A percentile compares a stretch with the other conserved stretches of the same genome.
Conservation (phyloP, 768 basidiomycete genomes). For the Saitozyma podzolica region DNA sequence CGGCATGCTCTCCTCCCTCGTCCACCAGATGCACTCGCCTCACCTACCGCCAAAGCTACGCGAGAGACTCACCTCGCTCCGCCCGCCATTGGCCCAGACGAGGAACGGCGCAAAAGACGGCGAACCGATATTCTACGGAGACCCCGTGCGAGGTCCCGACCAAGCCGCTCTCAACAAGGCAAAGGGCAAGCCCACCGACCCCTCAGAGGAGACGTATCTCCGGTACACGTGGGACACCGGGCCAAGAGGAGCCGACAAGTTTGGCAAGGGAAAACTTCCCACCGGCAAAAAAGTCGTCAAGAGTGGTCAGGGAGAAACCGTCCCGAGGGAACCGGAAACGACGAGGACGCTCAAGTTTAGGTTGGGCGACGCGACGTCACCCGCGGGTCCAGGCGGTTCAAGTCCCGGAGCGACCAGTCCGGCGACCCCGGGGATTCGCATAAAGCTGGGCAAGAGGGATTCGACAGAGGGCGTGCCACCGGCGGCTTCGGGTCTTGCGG, state of each 20-base stretch:
- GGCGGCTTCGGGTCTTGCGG: no score
- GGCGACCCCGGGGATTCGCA: no score
- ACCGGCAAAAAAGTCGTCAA: conserved; percentile 37
- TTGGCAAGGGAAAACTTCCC: conserved; percentile 28
- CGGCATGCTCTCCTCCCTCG: conserved; percentile 21
- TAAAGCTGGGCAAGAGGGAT: no score
- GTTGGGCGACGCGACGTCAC: conserved; percentile 4
- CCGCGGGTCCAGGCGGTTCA: not conserved
- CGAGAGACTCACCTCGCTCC: conserved; percentile 35
- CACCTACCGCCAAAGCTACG: conserved; percentile 31
- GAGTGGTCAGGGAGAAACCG: conserved; percentile 29
- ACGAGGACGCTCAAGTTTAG: conserved; percentile 8
- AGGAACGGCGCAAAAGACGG: conserved; percentile 19
- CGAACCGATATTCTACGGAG: conserved; percentile 34
- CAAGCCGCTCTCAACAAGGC: conserved; percentile 26
- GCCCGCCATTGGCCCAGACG: conserved; percentile 30
- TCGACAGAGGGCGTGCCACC: no score
- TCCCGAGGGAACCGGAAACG: conserved; percentile 17
- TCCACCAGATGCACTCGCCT: conserved; percentile 33
- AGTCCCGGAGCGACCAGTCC: not conserved
- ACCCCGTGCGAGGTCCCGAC: conserved; percentile 34
- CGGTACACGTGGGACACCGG: conserved; percentile 38
- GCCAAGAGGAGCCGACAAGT: conserved; percentile 33
- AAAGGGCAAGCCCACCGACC: conserved; percentile 24
- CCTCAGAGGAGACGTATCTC: conserved; percentile 18